phyloP scores from a whole-genome alignment of 331 rosid species.

The Quercus phellos region DNA sequence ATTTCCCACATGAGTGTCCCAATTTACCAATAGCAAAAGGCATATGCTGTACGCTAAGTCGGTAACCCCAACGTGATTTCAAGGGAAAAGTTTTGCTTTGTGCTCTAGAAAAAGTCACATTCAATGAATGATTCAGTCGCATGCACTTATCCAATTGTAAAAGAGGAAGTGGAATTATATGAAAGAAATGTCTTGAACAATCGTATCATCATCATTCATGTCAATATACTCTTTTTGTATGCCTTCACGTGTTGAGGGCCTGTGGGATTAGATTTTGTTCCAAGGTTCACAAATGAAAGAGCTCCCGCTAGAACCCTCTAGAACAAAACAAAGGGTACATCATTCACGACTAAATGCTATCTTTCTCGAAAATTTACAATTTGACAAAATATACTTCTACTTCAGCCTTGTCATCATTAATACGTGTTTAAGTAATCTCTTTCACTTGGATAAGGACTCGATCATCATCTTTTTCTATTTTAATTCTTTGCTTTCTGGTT shows the following conservation, averaged over 20 bases:
- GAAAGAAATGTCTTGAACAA: neutral
- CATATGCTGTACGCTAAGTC: neutral
- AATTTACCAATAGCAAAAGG: neutral
- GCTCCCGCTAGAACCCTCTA: neutral
- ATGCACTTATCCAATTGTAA: constrained; percentile 10
- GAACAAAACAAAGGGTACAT: neutral
- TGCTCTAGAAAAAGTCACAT: neutral
- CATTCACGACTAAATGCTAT: neutral
- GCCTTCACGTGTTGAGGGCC: neutral
- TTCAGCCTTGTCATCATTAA: neutral
- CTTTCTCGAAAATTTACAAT: neutral
- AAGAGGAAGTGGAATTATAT: neutral
- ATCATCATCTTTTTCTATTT: neutral
- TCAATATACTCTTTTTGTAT: neutral
- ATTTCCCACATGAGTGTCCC: too few species aligned
- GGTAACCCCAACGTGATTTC: neutral
- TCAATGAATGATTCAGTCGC: neutral
- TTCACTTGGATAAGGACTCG: neutral
- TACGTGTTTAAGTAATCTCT: neutral
- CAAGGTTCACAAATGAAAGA: neutral
- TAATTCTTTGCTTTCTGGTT: neutral
- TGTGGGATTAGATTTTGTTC: neutral
- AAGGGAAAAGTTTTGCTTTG: too few species aligned
- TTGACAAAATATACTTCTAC: neutral
- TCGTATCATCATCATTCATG: neutral